Evolutionary conservation across 1,139 yeast species (phyloP).

Genomic region (Zygosaccharomyces sapae): DNA sequence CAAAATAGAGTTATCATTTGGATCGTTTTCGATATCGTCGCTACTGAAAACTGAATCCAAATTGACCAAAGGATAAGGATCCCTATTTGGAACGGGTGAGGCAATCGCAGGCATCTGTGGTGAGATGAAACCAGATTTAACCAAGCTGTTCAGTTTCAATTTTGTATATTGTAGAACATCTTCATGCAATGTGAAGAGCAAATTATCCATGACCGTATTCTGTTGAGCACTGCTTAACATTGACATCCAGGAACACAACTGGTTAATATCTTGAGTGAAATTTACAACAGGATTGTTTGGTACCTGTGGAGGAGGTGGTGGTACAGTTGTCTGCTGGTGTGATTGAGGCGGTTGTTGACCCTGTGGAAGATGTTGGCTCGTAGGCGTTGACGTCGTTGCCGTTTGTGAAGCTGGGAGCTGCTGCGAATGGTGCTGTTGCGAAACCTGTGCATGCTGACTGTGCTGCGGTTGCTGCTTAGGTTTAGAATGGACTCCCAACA

Average conservation of each 20-base stretch:
- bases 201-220: slow-evolving; percentile 54
- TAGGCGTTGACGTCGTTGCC: neutral
- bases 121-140: slow-evolving; percentile 25
- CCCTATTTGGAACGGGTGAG: slow-evolving; percentile 31
- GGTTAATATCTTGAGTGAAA: slow-evolving; percentile 46
- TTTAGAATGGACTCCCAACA: slow-evolving; percentile 10
- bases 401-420: slow-evolving; percentile 13
- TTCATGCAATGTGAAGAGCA: slow-evolving; percentile 48
- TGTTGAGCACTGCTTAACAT: slow-evolving; percentile 54
- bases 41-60: slow-evolving; percentile 20
- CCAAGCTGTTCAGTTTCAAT: slow-evolving; percentile 35
- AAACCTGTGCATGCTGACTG: neutral
- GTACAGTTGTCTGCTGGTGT: slow-evolving; percentile 29
- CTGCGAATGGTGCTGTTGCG: slow-evolving; percentile 12
- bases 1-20: slow-evolving; percentile 11
- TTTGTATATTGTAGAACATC: slow-evolving; percentile 48
- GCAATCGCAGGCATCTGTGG: slow-evolving; percentile 23
- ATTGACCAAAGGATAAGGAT: slow-evolving; percentile 13
- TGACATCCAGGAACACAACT: slow-evolving; percentile 58
- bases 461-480: slow-evolving; percentile 1
- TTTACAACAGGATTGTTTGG: slow-evolving; percentile 31
- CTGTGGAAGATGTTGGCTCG: slow-evolving; percentile 27
- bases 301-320: slow-evolving; percentile 14
- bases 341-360: slow-evolving; percentile 37
- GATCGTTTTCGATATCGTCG: slow-evolving; percentile 5